Evolutionary conservation across 257 asterid species (phyloP), one percentile per base, ranked within the genome.

Genomic region (Jacaranda mimosifolia): DNA sequence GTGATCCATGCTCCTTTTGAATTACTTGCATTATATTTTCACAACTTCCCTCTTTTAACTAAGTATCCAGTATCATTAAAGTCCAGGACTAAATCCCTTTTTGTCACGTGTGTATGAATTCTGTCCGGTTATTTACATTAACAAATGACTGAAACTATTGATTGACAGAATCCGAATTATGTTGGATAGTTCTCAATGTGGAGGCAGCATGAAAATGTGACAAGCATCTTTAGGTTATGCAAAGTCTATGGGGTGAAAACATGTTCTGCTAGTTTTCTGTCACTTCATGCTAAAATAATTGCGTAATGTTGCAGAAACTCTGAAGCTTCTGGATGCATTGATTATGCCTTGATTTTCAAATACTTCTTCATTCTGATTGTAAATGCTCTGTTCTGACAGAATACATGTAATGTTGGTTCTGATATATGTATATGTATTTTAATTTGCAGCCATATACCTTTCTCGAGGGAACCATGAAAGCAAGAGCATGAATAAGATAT

Each of bases 391-490:
- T 66, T 59, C 64, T 10, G 36, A n/a, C 68, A 73, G 52, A 38
- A 17, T 48, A 52, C 75, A 75, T 83, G 46, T 63, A 65, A 5
- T 42, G n/a, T 52, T 68, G 66, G 49, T 77, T 78, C 76, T 84
- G 63, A 82, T 58, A 68, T 10, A 35, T 57, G 19, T 55, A 69
- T 66, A 51, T 56, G 17, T 49, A 11, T 12, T 17, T 74, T 80
- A 72, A 69, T 69, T 83, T 88, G 71, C 98, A 96, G 99, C 97
- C 64, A 89, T 96, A 72, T 86, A 91, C 83, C 98, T 96, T 64
- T 58, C 99, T 52, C 92, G 99, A 49, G 99, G 98, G 74, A 96
- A 96, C 86, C 99, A 94, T 79, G 99, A 96, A 83, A 96, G 98
- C 92, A 96, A 92, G 91, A 89, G 97, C 89, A 96, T 96, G 99